phyloP scores from a whole-genome alignment of 2,329 filamentous ascomycete genomes.

The Zymoseptoria crescenta region DNA sequence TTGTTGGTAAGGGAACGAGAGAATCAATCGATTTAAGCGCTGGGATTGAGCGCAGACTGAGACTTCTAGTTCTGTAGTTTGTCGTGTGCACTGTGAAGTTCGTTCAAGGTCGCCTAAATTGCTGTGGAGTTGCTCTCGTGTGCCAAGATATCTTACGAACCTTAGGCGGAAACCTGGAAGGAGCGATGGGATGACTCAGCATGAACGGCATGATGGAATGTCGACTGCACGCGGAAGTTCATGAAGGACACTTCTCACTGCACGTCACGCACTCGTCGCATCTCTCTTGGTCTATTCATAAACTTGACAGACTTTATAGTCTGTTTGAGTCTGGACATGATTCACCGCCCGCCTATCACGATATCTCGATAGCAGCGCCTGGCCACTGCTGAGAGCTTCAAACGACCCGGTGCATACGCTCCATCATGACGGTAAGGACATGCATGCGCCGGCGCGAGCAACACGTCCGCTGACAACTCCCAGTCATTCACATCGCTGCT shows the following conservation, averaged over 20 bases:
- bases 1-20: conserved; percentile 57
- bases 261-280: neutral
- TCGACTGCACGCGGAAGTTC: neutral
- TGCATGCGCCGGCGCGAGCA: conserved; percentile 8
- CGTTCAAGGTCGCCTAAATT: neutral
- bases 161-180: no score
- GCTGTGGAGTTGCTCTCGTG: neutral
- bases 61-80: conserved; percentile 70
- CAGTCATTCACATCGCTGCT: conserved; percentile 27
- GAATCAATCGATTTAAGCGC: conserved; percentile 99
- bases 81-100: neutral
- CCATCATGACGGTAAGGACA: neutral
- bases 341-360: neutral
- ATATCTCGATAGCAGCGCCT: neutral
- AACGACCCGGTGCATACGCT: neutral
- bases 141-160: neutral
- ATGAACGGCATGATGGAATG: no score
- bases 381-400: neutral
- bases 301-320: neutral
- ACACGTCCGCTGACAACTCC: conserved; percentile 7
- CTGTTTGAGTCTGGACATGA: neutral
- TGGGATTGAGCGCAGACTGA: conserved; percentile 88
- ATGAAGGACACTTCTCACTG: neutral
- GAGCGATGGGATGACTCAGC: no score
- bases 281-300: neutral